Evolutionary conservation across 768 basidiomycete genomes (phyloP).

Genomic region (Xanthoconium stramineum): DNA sequence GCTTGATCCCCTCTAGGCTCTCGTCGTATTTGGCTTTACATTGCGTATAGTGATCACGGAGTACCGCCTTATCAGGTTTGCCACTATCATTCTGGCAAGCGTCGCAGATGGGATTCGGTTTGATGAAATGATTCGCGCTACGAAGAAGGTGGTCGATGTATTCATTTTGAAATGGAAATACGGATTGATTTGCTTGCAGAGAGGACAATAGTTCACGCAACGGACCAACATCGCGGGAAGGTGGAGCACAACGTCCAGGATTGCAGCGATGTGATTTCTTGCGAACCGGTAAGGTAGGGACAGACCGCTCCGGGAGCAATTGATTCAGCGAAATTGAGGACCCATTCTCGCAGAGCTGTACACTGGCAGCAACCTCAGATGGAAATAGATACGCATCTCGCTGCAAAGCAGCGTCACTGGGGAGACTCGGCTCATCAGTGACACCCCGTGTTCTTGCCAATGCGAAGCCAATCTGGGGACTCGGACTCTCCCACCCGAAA

Average conservation of each 20-base stretch:
- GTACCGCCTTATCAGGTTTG: too few species aligned
- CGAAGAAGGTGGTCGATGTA: neutral
- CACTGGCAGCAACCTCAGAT: too few species aligned
- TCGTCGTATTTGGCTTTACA: neutral
- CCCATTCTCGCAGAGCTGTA: too few species aligned
- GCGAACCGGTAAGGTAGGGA: neutral
- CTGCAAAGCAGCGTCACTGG: neutral
- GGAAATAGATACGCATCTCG: too few species aligned
- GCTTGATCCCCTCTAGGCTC: neutral
- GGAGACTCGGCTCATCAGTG: too few species aligned
- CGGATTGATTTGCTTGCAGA: neutral
- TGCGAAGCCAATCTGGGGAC: neutral
- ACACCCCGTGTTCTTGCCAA: neutral
- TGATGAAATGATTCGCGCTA: neutral
- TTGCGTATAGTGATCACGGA: neutral
- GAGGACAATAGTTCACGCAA: too few species aligned
- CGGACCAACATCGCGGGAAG: neutral
- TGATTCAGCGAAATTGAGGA: too few species aligned
- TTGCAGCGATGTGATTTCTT: neutral
- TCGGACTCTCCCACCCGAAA: too few species aligned
- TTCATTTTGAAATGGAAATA: neutral
- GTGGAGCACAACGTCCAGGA: neutral
- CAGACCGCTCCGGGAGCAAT: neutral
- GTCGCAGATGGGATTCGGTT: neutral
- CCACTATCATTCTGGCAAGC: neutral